phyloP scores from a whole-genome alignment of 345 rosid genomes.

The Barbarea vulgaris region DNA sequence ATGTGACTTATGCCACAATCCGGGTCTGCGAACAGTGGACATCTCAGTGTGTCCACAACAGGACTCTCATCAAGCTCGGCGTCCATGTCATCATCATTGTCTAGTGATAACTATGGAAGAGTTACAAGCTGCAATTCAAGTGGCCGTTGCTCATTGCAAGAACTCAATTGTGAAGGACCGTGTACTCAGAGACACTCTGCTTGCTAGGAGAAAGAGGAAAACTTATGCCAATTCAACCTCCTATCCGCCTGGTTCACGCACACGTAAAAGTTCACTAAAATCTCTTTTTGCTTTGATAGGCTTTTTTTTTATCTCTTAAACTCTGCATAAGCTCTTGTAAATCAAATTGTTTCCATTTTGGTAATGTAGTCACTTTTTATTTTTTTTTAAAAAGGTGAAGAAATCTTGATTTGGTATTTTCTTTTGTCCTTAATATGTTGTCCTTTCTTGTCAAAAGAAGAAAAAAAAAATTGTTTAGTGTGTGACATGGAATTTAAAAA shows the following conservation, averaged over 20 bases:
- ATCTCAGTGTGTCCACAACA: slow-evolving; percentile 35
- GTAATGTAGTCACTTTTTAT: no score
- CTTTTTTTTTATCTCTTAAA: no score
- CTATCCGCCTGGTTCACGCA: no score
- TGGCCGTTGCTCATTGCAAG: slow-evolving; percentile 98
- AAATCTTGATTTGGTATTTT: slow-evolving; percentile 39
- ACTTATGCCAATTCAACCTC: no score
- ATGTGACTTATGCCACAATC: no score
- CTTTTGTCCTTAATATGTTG: slow-evolving; percentile 27
- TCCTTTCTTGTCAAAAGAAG: slow-evolving; percentile 22
- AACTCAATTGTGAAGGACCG: slow-evolving; percentile 61
- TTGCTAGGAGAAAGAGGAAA: no score
- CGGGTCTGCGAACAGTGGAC: slow-evolving; percentile 82
- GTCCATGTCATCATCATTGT: slow-evolving; percentile 47
- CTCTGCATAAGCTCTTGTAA: no score
- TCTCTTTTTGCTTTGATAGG: no score
- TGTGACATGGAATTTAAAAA: slow-evolving; percentile 32
- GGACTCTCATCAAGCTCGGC: slow-evolving; percentile 46
- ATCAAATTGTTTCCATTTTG: no score
- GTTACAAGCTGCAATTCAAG: slow-evolving; percentile 94
- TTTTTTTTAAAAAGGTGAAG: slow-evolving; percentile 41
- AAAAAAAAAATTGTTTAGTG: slow-evolving; percentile 8
- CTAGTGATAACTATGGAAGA: slow-evolving; percentile 89
- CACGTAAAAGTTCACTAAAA: no score
- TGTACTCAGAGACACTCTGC: no score